phyloP scores from a whole-genome alignment of 2,329 filamentous ascomycete species.

The Aspergillus candidus region DNA sequence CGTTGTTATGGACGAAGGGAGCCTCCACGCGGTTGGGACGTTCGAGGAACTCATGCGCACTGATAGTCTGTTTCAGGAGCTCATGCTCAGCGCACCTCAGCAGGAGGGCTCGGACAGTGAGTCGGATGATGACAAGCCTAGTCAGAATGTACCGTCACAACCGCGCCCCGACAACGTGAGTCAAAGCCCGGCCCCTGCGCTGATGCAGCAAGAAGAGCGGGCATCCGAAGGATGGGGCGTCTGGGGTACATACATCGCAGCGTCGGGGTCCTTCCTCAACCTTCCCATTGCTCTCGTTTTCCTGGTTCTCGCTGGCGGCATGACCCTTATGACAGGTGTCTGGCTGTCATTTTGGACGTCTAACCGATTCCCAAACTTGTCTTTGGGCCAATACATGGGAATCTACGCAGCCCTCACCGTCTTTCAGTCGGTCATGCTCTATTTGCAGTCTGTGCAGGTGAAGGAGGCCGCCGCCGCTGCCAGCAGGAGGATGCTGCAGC shows the following conservation, averaged over 20 bases:
- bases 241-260: constrained; percentile 69
- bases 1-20: constrained; percentile 84
- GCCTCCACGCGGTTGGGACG: constrained; percentile 77
- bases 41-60: constrained; percentile 80
- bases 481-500: constrained; percentile 73
- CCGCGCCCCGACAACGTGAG: constrained; percentile 9
- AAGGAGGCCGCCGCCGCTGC: constrained; percentile 74
- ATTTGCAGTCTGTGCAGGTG: constrained; percentile 70
- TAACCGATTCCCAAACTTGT: constrained; percentile 59
- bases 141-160: constrained; percentile 32
- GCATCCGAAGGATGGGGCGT: constrained; percentile 76
- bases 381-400: constrained; percentile 63
- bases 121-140: constrained; percentile 46
- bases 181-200: constrained; percentile 14
- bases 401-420: constrained; percentile 66
- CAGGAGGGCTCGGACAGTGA: constrained; percentile 49
- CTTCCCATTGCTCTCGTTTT: constrained; percentile 55
- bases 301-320: constrained; percentile 67
- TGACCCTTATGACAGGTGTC: constrained; percentile 80
- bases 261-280: constrained; percentile 64
- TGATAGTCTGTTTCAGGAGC: constrained; percentile 68
- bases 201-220: constrained; percentile 49
- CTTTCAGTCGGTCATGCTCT: constrained; percentile 67
- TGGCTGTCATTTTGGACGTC: constrained; percentile 96
- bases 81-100: constrained; percentile 76